phyloP scores from a whole-genome alignment of 2,329 filamentous ascomycete genomes.

The Teratosphaeria epicoccoides region DNA sequence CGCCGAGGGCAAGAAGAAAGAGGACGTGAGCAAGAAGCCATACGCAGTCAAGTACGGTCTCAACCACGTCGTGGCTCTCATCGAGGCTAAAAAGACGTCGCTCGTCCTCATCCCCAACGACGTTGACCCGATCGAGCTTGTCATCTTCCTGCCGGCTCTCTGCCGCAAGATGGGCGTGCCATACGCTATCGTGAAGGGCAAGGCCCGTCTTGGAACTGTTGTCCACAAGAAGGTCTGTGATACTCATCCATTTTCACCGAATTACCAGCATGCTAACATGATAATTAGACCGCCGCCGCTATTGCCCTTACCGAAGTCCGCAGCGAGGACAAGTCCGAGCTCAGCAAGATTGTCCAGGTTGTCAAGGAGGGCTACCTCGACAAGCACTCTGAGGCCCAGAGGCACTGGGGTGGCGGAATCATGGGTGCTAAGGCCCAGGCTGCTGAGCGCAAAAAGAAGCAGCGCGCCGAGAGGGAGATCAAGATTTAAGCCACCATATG shows the following conservation, averaged over 20 bases:
- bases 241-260: conserved; percentile 1
- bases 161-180: conserved; percentile 99
- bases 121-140: conserved; percentile 98
- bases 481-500: conserved; percentile 65
- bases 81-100: conserved; percentile 99
- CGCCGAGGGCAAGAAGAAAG: conserved; percentile 99
- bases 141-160: conserved; percentile 96
- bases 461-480: conserved; percentile 87
- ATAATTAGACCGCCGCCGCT: conserved; percentile 79
- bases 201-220: conserved; percentile 96
- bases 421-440: conserved; percentile 91
- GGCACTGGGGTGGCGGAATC: conserved; percentile 99
- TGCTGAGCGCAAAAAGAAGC: conserved; percentile 73
- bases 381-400: conserved; percentile 83
- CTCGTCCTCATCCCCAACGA: conserved; percentile 98
- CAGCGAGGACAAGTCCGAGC: conserved; percentile 95
- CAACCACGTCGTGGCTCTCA: conserved; percentile 95
- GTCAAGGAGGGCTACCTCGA: conserved; percentile 98
- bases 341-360: conserved; percentile 89
- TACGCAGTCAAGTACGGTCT: conserved; percentile 99
- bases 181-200: conserved; percentile 99
- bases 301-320: conserved; percentile 94
- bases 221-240: conserved; percentile 96
- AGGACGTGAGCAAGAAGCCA: conserved; percentile 99
- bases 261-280: not conserved